Percentiles rank a stretch among this genome's conserved stretches.
These are phyloP conservation scores for Baudoinia panamericana DNA, from an alignment of 495 filamentous ascomycete genomes.

Conservation along the genomic window DNA sequence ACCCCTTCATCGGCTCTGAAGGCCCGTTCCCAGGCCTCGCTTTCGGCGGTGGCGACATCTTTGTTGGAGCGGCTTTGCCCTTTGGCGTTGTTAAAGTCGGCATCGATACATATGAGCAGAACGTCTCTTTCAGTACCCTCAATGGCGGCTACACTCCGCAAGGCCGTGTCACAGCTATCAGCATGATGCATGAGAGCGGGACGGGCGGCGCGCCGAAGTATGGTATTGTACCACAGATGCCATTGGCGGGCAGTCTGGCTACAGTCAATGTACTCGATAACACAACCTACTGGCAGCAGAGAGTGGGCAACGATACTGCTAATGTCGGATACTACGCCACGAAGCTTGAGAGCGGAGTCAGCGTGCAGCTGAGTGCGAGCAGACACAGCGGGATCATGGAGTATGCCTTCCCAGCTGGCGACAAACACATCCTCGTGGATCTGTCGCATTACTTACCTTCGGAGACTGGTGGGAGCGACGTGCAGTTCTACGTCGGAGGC, in stretches of 20 bases:
- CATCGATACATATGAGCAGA: constrained; percentile 27
- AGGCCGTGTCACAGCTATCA: constrained; percentile 26
- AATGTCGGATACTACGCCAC: constrained; percentile 27
- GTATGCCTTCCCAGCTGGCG: constrained; percentile 22
- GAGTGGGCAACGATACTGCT: constrained; percentile 23
- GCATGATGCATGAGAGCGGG: constrained; percentile 27
- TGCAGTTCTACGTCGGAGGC: constrained; percentile 25
- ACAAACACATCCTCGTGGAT: constrained; percentile 26
- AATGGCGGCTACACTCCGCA: constrained; percentile 29
- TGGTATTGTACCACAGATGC: constrained; percentile 28
- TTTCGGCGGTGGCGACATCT: constrained; percentile 29
- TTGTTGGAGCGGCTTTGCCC: constrained; percentile 25
- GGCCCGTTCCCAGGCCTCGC: constrained; percentile 25
- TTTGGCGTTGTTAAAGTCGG: constrained; percentile 30
- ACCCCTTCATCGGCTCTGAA: constrained; percentile 28
- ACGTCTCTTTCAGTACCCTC: constrained; percentile 23
- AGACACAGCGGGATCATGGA: constrained; percentile 24
- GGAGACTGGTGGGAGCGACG: constrained; percentile 19
- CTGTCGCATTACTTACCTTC: constrained; percentile 26
- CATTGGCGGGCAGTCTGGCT: constrained; percentile 18
- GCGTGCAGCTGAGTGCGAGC: constrained; percentile 21
- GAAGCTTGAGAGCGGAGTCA: constrained; percentile 23
- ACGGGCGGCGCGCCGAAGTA: constrained; percentile 30
- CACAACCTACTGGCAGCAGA: constrained; percentile 26
- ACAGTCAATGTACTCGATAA: constrained; percentile 28